Evolutionary conservation across 177 flowering plant species (phyloP), one percentile per base, ranked within the genome.

Genomic region (Tripterygium wilfordii): DNA sequence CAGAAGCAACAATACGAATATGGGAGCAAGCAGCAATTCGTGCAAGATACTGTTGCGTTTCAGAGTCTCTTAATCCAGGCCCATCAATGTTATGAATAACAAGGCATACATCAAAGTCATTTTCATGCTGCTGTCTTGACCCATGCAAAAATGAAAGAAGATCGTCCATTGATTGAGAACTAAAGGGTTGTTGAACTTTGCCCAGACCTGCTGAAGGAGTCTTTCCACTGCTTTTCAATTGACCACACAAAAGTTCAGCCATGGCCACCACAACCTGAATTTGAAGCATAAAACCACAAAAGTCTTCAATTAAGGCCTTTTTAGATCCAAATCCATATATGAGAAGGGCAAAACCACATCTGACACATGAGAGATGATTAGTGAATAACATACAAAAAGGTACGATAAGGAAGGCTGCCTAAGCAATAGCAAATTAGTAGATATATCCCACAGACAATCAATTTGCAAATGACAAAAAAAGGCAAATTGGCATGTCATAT

Each of bases 281-380:
- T 30, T 9, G n/a, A 32, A 36, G 6, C 22, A 37, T 3, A 32
- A 21, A 17, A 7, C n/a, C 26, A 20, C 8, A 4, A 71, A 89
- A 94, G 77, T 94, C 97, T 68, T 94, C 97, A 54, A 94, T 59
- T 62, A 87, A 56, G 4, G 69, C 70, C 62, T 81, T 94, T 71
- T 89, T 94, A 28, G 97, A 89, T 51, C 99, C 99, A 71, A 89
- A 89, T 22, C 99, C 99, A 77, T 94, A 87, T 83, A 83, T 69
- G 45, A 94, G 49, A 48, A 94, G 85, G 46, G 88, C 83, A 70
- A 89, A 84, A 27, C 96, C 96, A 68, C 88, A 74, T 76, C 98
- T 92, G 53, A 19, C 16, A 55, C 22, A 53, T 36, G 6, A 15
- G 5, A 23, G 32, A 16, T 12, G 19, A 24, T n/a, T n/a, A n/a